Evolutionary conservation across 495 filamentous ascomycete species (phyloP), one percentile per base, ranked within the genome.

Genomic region (Trichoderma gamsii): DNA sequence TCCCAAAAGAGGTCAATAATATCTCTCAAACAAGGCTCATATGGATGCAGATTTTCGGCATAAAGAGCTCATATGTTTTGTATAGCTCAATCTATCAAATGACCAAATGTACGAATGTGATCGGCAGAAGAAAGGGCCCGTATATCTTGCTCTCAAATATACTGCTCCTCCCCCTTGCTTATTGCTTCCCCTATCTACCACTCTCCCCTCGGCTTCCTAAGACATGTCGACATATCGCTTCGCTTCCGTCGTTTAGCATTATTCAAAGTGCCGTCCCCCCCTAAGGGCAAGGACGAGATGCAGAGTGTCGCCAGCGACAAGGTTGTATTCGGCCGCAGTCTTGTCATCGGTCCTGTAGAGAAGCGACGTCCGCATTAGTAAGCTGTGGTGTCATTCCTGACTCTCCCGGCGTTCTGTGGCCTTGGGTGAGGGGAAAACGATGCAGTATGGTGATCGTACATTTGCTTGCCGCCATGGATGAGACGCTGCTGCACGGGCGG

Each of bases 381-480:
- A 52, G 49, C 49, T 52, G 9, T 23, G 16, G 21, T 52, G 49
- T 52, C 49, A 21, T 11, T 52, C 18, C n/a, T 52, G 5, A 3
- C 43, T 1, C 18, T 46, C 2, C 35, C 35, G 35, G 5, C 2
- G 1, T 18, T 12, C 2, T 18, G 5, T 16, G 43, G 43, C 43
- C 18, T 21, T 16, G 21, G 23, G 44, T 15, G 25, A 38, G 66
- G 35, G 67, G 41, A 63, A 1, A 46, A 43, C 25, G 56, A 38
- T 38, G 32, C n/a, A 56, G 1, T 35, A 43, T 15, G 23, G 35
- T 35, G 41, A 64, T 25, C 87, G 65, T 82, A 97, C 95, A 99
- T 97, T 75, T 99, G 95, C 80, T 99, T 99, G 70, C 95, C 95
- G 59, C 93, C 92, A 74, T 87, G 97, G 75, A 99, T 99, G 65